Evolutionary conservation across 2,329 filamentous ascomycete genomes (phyloP), one percentile per base, ranked within the genome.

Genomic region (Teratosphaeriaceae sp.): DNA sequence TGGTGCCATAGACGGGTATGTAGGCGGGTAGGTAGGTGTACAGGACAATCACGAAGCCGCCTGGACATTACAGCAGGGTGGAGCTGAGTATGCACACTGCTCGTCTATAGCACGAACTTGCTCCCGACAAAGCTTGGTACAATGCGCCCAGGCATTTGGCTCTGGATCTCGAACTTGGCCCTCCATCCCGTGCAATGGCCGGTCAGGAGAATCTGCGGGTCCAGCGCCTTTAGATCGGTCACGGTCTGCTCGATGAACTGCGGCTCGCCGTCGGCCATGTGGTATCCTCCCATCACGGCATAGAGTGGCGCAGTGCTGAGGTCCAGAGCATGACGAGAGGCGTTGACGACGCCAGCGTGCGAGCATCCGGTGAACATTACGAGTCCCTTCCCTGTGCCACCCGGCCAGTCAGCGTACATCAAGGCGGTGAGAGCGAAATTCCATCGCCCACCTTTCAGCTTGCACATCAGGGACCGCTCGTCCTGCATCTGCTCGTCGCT

Each of bases 131-230:
- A 58, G 12, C 48, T 51, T 5, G 56, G 54, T 15, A 57, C 56
- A 7, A 57, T 35, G 4, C 52, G 29, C 16, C 52, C 54, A n/a
- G 53, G 53, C 53, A 55, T 55, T 29, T 53, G 30, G 33, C 40
- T 48, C 36, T 58, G 40, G 20, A 58, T 50, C 40, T 48, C 50
- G 31, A 56, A 58, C 47, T 57, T 58, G 2, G 53, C 52, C 16
- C 56, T 47, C 56, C 56, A 57, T 1, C 56, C 56, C 6, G 56
- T 58, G 31, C 56, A 57, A 41, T 58, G 56, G 2, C 54, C 56
- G 7, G 53, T 45, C 20, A 57, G 44, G 38, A 58, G 24, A 9
- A 54, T 12, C 33, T 53, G 49, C 5, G 48, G 39, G 34, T 55
- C 50, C 33, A 57, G 36, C 16, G 45, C 48, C 38, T 52, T 49